A percentile compares a stretch with the other conserved stretches of the same genome.
Conservation (phyloP, 768 basidiomycete species). For the Amanita muscaria region DNA sequence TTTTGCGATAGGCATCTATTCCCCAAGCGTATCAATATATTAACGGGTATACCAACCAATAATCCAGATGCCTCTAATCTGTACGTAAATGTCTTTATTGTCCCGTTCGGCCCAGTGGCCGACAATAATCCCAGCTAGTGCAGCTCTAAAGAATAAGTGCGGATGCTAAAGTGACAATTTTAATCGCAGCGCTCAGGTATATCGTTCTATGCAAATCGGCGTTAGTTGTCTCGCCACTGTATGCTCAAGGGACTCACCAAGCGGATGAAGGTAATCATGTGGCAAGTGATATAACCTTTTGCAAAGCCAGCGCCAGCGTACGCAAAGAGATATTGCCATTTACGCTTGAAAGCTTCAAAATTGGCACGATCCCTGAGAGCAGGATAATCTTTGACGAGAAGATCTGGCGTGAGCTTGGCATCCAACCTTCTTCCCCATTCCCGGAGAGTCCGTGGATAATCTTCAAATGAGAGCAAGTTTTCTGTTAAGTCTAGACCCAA, state of each 20-base stretch:
- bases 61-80: too few species aligned
- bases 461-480: constrained; percentile 19
- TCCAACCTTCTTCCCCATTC: constrained; percentile 83
- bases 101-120: constrained; percentile 7
- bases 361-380: constrained; percentile 44
- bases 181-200: constrained; percentile 41
- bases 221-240: constrained; percentile 6
- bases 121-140: too few species aligned
- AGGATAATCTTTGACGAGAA: constrained; percentile 52
- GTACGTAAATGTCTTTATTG: background rate
- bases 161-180: constrained; percentile 9
- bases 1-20: too few species aligned
- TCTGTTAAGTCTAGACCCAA: background rate
- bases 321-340: constrained; percentile 80
- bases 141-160: too few species aligned
- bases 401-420: constrained; percentile 49
- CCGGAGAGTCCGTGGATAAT: constrained; percentile 88
- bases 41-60: too few species aligned
- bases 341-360: constrained; percentile 66
- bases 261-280: constrained; percentile 71
- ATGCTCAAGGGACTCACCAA: constrained; percentile 32
- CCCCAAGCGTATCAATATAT: too few species aligned
- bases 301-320: constrained; percentile 76
- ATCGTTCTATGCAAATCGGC: constrained; percentile 33
- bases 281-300: constrained; percentile 75